Conservation (phyloP, 116 monocot species). For the Iris pallida region DNA sequence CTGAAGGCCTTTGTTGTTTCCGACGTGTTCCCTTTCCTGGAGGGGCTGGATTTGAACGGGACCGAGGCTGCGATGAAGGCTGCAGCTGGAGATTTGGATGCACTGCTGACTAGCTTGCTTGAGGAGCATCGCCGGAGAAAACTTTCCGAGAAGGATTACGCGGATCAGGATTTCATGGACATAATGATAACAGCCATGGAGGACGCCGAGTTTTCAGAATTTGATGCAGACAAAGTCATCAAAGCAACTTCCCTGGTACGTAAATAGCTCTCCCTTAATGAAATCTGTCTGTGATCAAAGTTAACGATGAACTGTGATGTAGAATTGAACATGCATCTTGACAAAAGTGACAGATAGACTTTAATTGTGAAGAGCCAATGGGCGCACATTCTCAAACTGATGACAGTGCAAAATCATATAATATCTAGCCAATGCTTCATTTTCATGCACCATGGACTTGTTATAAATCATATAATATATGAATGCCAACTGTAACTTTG, state of each 20-base stretch:
- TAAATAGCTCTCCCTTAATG: no score
- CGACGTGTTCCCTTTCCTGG: slow-evolving; percentile 29
- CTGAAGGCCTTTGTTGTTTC: slow-evolving; percentile 16
- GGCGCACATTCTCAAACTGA: no score
- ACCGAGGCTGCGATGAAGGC: slow-evolving; percentile 23
- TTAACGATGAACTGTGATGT: no score
- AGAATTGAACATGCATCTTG: no score
- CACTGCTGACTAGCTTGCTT: slow-evolving; percentile 17
- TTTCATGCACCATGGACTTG: no score
- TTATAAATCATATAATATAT: no score
- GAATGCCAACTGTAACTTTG: no score
- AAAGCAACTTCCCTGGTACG: slow-evolving; percentile 35
- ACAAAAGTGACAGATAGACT: no score
- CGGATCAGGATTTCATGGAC: slow-evolving; percentile 28
- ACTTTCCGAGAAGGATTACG: not conserved
- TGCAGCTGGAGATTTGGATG: slow-evolving; percentile 17
- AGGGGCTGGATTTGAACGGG: slow-evolving; percentile 18
- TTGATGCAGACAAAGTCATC: slow-evolving; percentile 21
- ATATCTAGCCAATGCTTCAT: no score
- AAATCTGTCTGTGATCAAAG: no score
- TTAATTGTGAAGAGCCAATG: no score
- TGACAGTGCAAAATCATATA: no score
- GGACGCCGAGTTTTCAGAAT: not conserved
- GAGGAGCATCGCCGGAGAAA: slow-evolving; percentile 28
- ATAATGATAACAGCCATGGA: slow-evolving; percentile 22